These are phyloP conservation scores for Pichia gijzeniarum DNA, from an alignment of 805 yeast species.

Conservation along the genomic window DNA sequence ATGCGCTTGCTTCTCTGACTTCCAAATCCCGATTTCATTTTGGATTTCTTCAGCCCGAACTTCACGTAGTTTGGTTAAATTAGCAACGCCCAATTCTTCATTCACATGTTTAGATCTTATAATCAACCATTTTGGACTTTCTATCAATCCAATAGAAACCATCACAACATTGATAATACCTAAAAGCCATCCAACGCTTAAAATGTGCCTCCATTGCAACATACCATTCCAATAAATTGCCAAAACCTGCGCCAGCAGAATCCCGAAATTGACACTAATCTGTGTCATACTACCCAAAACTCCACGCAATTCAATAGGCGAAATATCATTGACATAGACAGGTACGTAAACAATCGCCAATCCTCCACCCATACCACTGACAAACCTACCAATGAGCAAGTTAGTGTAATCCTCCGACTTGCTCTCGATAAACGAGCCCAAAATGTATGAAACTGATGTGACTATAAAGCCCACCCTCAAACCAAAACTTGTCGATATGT, in stretches of 20 bases:
- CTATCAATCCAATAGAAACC: slow-evolving; percentile 43
- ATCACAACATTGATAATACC: slow-evolving; percentile 44
- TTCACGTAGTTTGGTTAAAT: slow-evolving; percentile 34
- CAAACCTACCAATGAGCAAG: slow-evolving; percentile 61
- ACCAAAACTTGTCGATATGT: slow-evolving; percentile 59
- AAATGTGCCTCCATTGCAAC: slow-evolving; percentile 64
- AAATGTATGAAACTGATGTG: slow-evolving; percentile 44
- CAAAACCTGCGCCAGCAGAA: slow-evolving; percentile 67
- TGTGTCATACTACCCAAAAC: slow-evolving; percentile 86
- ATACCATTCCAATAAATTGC: slow-evolving; percentile 65
- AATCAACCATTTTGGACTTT: slow-evolving; percentile 79
- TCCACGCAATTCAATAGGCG: slow-evolving; percentile 67
- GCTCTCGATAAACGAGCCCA: slow-evolving; percentile 62
- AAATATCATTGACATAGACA: slow-evolving; percentile 68
- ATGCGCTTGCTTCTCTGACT: slow-evolving; percentile 23
- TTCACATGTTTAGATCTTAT: slow-evolving; percentile 35
- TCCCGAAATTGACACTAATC: slow-evolving; percentile 79
- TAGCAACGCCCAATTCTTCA: slow-evolving; percentile 18
- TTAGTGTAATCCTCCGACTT: slow-evolving; percentile 35
- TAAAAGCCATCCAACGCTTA: slow-evolving; percentile 53
- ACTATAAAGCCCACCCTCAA: slow-evolving; percentile 47
- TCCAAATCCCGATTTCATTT: slow-evolving; percentile 29
- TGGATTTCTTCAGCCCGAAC: slow-evolving; percentile 5
- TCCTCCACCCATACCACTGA: slow-evolving; percentile 86
- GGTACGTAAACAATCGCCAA: slow-evolving; percentile 82